Evolutionary conservation across 2,329 filamentous ascomycete species (phyloP).

Genomic region (Rhynchosporium agropyri): DNA sequence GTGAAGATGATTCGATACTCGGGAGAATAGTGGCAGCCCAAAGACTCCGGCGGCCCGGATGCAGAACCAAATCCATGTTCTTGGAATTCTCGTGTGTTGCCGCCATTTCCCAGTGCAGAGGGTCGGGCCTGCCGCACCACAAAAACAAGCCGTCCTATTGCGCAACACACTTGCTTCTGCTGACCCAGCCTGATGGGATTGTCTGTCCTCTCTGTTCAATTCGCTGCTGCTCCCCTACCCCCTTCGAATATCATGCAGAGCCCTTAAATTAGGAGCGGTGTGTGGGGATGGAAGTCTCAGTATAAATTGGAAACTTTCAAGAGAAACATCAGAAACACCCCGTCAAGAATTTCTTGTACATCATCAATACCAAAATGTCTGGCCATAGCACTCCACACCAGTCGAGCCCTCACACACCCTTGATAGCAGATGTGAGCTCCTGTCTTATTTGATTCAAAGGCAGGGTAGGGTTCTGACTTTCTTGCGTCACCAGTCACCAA

Average conservation of each 20-base stretch:
- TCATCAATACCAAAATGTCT: slow-evolving; percentile 10
- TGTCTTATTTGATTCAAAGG: background rate
- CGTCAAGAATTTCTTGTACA: background rate
- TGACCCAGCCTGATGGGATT: slow-evolving; percentile 10
- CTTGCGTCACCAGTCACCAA: slow-evolving; percentile 22
- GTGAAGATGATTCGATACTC: slow-evolving; percentile 2
- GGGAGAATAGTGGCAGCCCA: slow-evolving; percentile 2
- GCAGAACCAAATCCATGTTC: slow-evolving; percentile 21
- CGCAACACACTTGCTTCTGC: slow-evolving; percentile 18
- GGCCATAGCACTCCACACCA: background rate
- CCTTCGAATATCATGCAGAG: background rate
- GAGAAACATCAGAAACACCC: background rate
- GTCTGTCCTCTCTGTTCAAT: background rate
- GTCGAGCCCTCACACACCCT: slow-evolving; percentile 23
- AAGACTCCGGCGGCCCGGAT: slow-evolving; percentile 4
- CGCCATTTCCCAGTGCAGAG: slow-evolving; percentile 24
- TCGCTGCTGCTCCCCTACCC: background rate
- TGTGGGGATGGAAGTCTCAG: slow-evolving; percentile 5
- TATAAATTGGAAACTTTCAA: slow-evolving; percentile 11
- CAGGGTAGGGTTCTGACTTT: slow-evolving; percentile 19
- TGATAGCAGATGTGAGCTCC: slow-evolving; percentile 34
- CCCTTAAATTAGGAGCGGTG: slow-evolving; percentile 16
- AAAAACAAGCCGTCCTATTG: slow-evolving; percentile 19
- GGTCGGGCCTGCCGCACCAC: slow-evolving; percentile 21
- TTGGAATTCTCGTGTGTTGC: slow-evolving; percentile 24